phyloP scores from a whole-genome alignment of 1,139 yeast species.

The Protomyces macrosporus region DNA sequence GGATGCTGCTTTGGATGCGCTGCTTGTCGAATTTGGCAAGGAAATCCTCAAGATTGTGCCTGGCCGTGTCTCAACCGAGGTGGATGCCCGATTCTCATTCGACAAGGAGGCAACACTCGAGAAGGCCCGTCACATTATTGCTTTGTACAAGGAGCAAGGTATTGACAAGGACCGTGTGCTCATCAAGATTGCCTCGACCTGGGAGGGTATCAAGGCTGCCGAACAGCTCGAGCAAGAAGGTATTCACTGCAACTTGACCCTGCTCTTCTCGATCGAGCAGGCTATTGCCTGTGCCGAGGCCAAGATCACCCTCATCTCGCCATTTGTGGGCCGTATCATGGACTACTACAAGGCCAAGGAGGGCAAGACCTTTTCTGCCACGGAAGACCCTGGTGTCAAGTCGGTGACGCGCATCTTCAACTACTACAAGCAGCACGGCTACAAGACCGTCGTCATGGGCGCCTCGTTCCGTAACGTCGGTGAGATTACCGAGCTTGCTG shows the following conservation, averaged over 20 bases:
- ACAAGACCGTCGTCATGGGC: conserved; percentile 98
- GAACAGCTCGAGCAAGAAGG: conserved; percentile 87
- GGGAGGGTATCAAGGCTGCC: conserved; percentile 99
- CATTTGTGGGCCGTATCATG: conserved; percentile 97
- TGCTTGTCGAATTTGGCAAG: conserved; percentile 92
- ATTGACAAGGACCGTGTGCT: conserved; percentile 81
- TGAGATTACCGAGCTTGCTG: conserved; percentile 95
- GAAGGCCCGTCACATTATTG: conserved; percentile 86
- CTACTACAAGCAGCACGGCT: conserved; percentile 96
- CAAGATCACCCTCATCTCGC: conserved; percentile 88
- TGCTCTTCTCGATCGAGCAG: conserved; percentile 89
- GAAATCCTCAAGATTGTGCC: conserved; percentile 93
- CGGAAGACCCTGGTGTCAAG: conserved; percentile 92
- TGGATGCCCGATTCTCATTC: conserved; percentile 94
- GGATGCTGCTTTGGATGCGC: conserved; percentile 79
- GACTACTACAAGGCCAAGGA: conserved; percentile 97
- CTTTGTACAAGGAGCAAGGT: conserved; percentile 75
- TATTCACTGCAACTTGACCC: conserved; percentile 91
- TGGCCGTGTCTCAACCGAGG: conserved; percentile 99
- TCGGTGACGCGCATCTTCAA: conserved; percentile 85
- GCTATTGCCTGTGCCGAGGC: conserved; percentile 99
- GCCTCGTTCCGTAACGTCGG: conserved; percentile 98
- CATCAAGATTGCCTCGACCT: conserved; percentile 95
- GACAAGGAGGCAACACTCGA: conserved; percentile 87
- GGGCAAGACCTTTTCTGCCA: conserved; percentile 72